Percentiles rank a stretch among this genome's conserved stretches.
phyloP scores from a whole-genome alignment of 2,329 filamentous ascomycete genomes.

The Penicillium sp. region DNA sequence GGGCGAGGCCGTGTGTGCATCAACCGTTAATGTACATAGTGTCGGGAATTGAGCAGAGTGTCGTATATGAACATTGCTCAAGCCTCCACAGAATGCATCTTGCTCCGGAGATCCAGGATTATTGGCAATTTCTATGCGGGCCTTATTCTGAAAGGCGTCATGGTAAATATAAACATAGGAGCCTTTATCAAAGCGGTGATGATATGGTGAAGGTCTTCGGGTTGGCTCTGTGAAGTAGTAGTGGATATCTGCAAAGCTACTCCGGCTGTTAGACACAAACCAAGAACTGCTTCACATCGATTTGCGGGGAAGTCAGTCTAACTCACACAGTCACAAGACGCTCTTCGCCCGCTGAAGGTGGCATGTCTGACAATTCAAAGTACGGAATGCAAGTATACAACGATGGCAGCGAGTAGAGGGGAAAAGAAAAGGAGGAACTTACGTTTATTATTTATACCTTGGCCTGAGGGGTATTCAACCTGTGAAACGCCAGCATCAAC shows the following conservation, averaged over 20 bases:
- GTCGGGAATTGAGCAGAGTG: slow-evolving; percentile 61
- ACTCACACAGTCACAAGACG: slow-evolving; percentile 48
- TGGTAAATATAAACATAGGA: slow-evolving; percentile 66
- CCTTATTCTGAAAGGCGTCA: slow-evolving; percentile 52
- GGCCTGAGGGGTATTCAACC: slow-evolving; percentile 18
- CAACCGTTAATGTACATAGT: slow-evolving; percentile 57
- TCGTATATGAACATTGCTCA: slow-evolving; percentile 53
- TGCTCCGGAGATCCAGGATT: slow-evolving; percentile 62
- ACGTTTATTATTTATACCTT: slow-evolving; percentile 16
- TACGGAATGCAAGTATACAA: not conserved
- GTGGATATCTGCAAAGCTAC: slow-evolving; percentile 63
- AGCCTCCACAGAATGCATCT: slow-evolving; percentile 60
- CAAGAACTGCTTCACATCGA: not conserved
- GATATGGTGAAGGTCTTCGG: slow-evolving; percentile 48
- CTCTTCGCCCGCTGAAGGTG: slow-evolving; percentile 47
- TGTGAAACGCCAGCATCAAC: slow-evolving; percentile 17
- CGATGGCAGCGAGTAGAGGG: not conserved
- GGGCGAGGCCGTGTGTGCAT: slow-evolving; percentile 36
- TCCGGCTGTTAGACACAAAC: slow-evolving; percentile 3
- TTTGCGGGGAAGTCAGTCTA: slow-evolving; percentile 21
- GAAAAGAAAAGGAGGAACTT: slow-evolving; percentile 6
- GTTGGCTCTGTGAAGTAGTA: slow-evolving; percentile 60
- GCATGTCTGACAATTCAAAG: slow-evolving; percentile 35
- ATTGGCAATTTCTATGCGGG: slow-evolving; percentile 62
- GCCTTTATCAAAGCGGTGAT: slow-evolving; percentile 63